phyloP scores from a whole-genome alignment of 352 stramenopile genomes.

The Globisporangium cederbergense region DNA sequence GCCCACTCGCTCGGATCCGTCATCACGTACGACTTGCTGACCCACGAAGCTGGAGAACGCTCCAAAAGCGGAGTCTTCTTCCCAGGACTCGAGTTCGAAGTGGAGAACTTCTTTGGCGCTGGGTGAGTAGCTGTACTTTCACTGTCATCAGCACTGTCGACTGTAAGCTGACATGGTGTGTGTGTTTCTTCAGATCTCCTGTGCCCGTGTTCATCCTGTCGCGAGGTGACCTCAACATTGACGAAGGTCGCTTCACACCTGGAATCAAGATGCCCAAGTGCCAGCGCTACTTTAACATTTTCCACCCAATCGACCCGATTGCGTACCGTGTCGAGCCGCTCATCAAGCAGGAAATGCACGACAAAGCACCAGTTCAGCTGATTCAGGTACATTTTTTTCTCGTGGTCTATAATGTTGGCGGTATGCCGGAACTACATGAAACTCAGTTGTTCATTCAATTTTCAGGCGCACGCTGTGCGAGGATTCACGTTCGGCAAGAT shows the following conservation, averaged over 20 bases:
- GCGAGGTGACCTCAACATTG: slow-evolving; percentile 72
- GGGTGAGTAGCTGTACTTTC: slow-evolving; percentile 37
- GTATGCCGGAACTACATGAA: background rate
- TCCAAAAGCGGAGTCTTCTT: slow-evolving; percentile 71
- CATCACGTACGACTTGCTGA: slow-evolving; percentile 92
- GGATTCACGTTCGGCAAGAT: slow-evolving; percentile 70
- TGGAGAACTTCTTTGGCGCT: slow-evolving; percentile 85
- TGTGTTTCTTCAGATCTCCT: slow-evolving; percentile 43
- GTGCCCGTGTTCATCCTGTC: slow-evolving; percentile 83
- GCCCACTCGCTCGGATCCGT: slow-evolving; percentile 89
- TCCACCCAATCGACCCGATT: slow-evolving; percentile 91
- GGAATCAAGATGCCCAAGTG: slow-evolving; percentile 81
- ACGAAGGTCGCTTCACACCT: slow-evolving; percentile 68
- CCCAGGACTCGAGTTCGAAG: slow-evolving; percentile 75
- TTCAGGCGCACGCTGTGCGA: slow-evolving; percentile 57
- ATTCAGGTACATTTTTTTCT: slow-evolving; percentile 45
- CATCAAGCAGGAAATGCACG: slow-evolving; percentile 86
- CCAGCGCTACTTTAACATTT: slow-evolving; percentile 89
- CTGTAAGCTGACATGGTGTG: background rate
- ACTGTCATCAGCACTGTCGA: background rate
- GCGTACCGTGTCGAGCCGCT: slow-evolving; percentile 89
- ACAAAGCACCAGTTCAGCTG: slow-evolving; percentile 78
- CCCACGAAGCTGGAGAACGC: slow-evolving; percentile 58
- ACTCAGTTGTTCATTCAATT: background rate
- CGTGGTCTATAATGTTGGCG: background rate